A percentile compares a stretch with the other conserved stretches of the same genome.
These are phyloP conservation scores for Claviceps monticola DNA, from an alignment of 2,329 filamentous ascomycete genomes.

Conservation along the genomic window DNA sequence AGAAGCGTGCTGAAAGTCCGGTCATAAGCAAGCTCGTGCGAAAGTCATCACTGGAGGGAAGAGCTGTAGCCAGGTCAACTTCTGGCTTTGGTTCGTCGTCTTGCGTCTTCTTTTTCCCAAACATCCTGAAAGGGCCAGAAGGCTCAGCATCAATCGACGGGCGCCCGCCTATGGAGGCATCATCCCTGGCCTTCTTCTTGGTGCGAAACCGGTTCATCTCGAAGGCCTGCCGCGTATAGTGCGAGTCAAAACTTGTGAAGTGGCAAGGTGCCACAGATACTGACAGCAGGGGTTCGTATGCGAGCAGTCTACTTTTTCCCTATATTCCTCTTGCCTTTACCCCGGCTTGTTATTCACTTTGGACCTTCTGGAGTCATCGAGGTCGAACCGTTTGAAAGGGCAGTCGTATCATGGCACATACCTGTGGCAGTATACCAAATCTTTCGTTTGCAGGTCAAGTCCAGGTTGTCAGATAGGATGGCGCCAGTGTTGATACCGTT, in stretches of 20 bases:
- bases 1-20: slow-evolving; percentile 85
- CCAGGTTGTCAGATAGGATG: neutral
- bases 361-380: neutral
- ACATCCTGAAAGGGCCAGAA: slow-evolving; percentile 37
- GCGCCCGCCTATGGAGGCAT: slow-evolving; percentile 27
- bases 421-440: neutral
- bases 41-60: slow-evolving; percentile 81
- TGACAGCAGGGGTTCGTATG: neutral
- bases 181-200: slow-evolving; percentile 56
- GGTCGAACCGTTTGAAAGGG: neutral
- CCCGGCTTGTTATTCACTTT: neutral
- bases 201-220: slow-evolving; percentile 61
- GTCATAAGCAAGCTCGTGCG: slow-evolving; percentile 93
- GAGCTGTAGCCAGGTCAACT: slow-evolving; percentile 56
- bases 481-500: too few relatives aligned
- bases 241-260: neutral
- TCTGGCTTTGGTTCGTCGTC: slow-evolving; percentile 48
- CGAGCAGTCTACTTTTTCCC: neutral
- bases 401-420: neutral
- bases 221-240: neutral
- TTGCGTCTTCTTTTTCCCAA: slow-evolving; percentile 40
- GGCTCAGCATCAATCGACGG: slow-evolving; percentile 43
- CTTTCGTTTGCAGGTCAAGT: neutral
- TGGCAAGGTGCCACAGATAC: neutral
- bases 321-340: neutral